phyloP scores from a whole-genome alignment of 768 basidiomycete species.

The Steccherinum ochraceum region DNA sequence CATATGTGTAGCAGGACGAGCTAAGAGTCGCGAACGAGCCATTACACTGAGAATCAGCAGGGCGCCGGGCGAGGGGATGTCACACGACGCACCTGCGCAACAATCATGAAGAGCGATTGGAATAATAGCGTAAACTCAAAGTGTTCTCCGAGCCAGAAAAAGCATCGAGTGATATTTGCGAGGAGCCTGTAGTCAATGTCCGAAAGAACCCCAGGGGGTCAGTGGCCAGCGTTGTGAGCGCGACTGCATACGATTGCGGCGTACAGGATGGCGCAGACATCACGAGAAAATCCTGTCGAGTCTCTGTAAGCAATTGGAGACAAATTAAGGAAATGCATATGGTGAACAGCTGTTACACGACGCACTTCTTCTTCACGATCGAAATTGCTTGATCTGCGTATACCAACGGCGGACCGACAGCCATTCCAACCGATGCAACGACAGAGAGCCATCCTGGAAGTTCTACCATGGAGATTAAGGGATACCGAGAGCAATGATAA shows the following conservation, averaged over 20 bases:
- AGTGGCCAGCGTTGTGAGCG: background rate
- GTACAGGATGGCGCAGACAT: slow-evolving; percentile 81
- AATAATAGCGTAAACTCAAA: slow-evolving; percentile 76
- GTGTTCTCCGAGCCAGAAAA: slow-evolving; percentile 81
- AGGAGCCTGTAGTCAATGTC: slow-evolving; percentile 66
- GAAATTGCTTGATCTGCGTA: slow-evolving; percentile 80
- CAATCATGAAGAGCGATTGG: slow-evolving; percentile 81
- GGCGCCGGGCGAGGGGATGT: too few relatives aligned
- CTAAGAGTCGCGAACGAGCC: slow-evolving; percentile 31
- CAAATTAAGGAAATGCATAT: background rate
- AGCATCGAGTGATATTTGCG: slow-evolving; percentile 84
- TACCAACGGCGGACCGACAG: slow-evolving; percentile 76
- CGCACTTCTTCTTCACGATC: slow-evolving; percentile 72
- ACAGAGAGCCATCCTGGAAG: slow-evolving; percentile 60
- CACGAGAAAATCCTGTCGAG: slow-evolving; percentile 79
- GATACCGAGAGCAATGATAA: too few relatives aligned
- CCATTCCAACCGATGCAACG: slow-evolving; percentile 73
- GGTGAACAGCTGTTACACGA: slow-evolving; percentile 5
- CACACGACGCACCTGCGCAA: slow-evolving; percentile 56
- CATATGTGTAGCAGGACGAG: slow-evolving; percentile 79
- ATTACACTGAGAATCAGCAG: too few relatives aligned
- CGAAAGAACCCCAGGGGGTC: too few relatives aligned
- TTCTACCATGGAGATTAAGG: too few relatives aligned
- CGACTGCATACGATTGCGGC: too few relatives aligned
- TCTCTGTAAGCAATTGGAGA: slow-evolving; percentile 40